A percentile compares a stretch with the other conserved stretches of the same genome.
These are phyloP conservation scores for Wilcoxina mikolae DNA, from an alignment of 495 filamentous ascomycete genomes.

Conservation along the genomic window DNA sequence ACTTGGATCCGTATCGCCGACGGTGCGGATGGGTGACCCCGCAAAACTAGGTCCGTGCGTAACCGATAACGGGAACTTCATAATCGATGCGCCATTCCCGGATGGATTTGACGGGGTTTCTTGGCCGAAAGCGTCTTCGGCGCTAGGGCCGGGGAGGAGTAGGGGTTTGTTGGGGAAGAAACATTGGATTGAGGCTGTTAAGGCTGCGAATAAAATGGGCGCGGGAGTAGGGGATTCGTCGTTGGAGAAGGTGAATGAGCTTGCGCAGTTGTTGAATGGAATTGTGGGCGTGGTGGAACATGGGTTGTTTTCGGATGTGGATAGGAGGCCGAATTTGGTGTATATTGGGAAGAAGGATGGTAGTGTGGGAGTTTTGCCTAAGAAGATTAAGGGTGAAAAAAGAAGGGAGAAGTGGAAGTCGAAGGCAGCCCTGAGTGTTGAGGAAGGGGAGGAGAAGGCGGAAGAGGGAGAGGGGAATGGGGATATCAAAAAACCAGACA, in stretches of 20 bases:
- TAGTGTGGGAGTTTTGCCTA: too few relatives aligned
- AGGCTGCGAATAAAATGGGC: neutral
- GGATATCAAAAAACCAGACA: too few relatives aligned
- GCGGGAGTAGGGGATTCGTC: neutral
- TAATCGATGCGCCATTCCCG: constrained; percentile 79
- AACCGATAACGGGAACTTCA: constrained; percentile 82
- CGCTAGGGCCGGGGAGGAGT: constrained; percentile 30
- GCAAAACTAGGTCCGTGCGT: constrained; percentile 63
- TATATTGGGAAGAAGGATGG: constrained; percentile 84
- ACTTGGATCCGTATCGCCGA: constrained; percentile 49
- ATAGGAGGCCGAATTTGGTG: constrained; percentile 74
- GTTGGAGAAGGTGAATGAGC: constrained; percentile 49
- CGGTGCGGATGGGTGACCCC: constrained; percentile 46
- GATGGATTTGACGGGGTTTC: constrained; percentile 12
- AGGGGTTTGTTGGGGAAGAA: too few relatives aligned
- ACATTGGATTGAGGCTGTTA: too few relatives aligned
- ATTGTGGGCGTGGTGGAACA: constrained; percentile 84
- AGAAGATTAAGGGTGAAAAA: too few relatives aligned
- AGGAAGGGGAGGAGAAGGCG: too few relatives aligned
- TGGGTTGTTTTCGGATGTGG: constrained; percentile 66
- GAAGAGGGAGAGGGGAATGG: too few relatives aligned
- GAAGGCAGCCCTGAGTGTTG: too few relatives aligned
- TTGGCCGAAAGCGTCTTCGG: too few relatives aligned
- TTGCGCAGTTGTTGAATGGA: constrained; percentile 54
- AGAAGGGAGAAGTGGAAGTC: too few relatives aligned